phyloP scores from a whole-genome alignment of 2,329 filamentous ascomycete genomes.

The Neonectria coccinea region DNA sequence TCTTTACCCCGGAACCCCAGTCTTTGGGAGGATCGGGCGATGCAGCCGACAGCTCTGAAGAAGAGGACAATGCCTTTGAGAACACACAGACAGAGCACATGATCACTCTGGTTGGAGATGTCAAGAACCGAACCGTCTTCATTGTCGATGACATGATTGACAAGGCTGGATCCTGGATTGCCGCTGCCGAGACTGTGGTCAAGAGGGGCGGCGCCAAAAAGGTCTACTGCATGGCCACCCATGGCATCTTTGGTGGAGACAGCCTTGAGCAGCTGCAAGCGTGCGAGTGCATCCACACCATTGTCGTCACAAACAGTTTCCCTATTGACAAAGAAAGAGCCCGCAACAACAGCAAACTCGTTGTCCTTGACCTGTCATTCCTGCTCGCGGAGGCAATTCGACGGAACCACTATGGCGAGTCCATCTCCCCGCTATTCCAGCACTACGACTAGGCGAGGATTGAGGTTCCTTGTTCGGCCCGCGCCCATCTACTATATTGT shows the following conservation, averaged over 20 bases:
- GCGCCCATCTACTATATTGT: constrained; percentile 6
- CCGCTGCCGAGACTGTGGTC: constrained; percentile 94
- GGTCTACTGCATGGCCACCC: constrained; percentile 97
- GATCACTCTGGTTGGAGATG: constrained; percentile 97
- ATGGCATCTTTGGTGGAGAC: constrained; percentile 92
- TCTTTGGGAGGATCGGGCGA: constrained; percentile 86
- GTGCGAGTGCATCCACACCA: constrained; percentile 92
- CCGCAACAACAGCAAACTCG: constrained; percentile 81
- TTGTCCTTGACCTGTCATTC: constrained; percentile 89
- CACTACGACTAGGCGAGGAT: constrained; percentile 65
- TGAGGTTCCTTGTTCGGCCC: constrained; percentile 2
- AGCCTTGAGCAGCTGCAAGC: constrained; percentile 89
- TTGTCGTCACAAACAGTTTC: constrained; percentile 97
- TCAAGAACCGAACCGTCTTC: constrained; percentile 87
- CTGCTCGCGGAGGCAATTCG: constrained; percentile 92
- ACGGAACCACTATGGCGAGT: constrained; percentile 95
- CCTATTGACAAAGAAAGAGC: constrained; percentile 83
- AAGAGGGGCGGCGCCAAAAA: constrained; percentile 92
- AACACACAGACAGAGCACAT: constrained; percentile 89
- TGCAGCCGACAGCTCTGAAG: constrained; percentile 84
- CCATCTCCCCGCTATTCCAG: constrained; percentile 77
- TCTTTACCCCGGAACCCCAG: constrained; percentile 77
- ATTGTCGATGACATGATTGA: constrained; percentile 99
- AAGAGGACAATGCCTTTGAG: constrained; percentile 90
- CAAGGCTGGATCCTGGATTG: constrained; percentile 96